Evolutionary conservation across 2,329 filamentous ascomycete species (phyloP), one percentile per base, ranked within the genome.

Genomic region (Fusarium sp.): DNA sequence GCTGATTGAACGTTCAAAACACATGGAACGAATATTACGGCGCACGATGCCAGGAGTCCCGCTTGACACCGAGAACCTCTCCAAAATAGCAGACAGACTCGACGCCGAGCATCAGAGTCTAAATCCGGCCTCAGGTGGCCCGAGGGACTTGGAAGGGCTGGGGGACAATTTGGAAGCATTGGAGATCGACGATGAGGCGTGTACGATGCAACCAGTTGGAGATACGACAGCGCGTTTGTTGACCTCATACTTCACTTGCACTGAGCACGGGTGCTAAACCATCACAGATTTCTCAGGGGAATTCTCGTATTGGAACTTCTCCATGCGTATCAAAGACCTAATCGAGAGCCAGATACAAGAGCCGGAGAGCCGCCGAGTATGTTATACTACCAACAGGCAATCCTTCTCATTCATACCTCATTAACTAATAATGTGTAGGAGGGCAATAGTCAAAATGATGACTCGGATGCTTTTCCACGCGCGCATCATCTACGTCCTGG

Each of bases 251-350:
- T 43, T 25, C 2, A 35, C 6, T 23, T 18, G 12, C 23, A 21
- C 3, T 13, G 37, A 43, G 18, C 1, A 56, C 5, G 11, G 15
- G 18, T 21, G 37, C 49, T 61, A 30, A 61, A 8, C 3, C 3
- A 30, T 57, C 1, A 0, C 37, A 61, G 59, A 61, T 57, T 61
- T 61, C 23, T 61, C 59, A 2, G 59, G 59, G 3, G 59, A 61
- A 21, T 61, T 61, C 30, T 61, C 59, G 4, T 61, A 61, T 1
- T 61, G 59, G 59, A 61, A 61, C 23, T 61, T 61, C 23, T 61
- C 59, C 9, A 61, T 61, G 59, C 37, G 59, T 2, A 37, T 61
- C 19, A 61, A 61, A 25, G 57, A 12, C 1, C 38, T 61, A 0
- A 61, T 61, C 11, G 59, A 61, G 49, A 61, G 38, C 23, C 38